Evolutionary conservation across 2,329 filamentous ascomycete species (phyloP).

Genomic region (Triangularia setosa): DNA sequence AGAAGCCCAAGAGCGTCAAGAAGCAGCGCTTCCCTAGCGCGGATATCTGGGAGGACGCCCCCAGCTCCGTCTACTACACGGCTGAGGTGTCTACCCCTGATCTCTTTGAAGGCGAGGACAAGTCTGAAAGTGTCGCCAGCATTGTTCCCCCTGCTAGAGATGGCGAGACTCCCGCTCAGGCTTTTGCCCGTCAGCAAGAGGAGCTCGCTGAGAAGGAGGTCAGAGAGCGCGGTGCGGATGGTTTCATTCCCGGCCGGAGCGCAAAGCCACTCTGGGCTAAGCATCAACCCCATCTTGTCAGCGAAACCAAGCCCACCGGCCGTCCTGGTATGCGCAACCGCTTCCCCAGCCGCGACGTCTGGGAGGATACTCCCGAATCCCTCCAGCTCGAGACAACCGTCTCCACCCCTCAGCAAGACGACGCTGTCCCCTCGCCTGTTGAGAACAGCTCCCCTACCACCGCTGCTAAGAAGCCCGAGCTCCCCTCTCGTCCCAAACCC

Average conservation of each 20-base stretch:
- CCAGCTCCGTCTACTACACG: conserved; percentile 73
- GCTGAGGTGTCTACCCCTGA: conserved; percentile 84
- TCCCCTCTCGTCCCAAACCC: conserved; percentile 54
- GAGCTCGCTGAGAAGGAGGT: conserved; percentile 58
- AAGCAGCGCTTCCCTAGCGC: conserved; percentile 82
- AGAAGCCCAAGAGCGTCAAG: conserved; percentile 47
- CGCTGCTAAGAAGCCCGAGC: conserved; percentile 34
- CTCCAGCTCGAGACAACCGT: conserved; percentile 75
- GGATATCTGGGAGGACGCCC: conserved; percentile 96
- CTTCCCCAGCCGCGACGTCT: conserved; percentile 89
- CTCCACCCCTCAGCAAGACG: conserved; percentile 48
- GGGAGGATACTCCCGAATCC: conserved; percentile 90
- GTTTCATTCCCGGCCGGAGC: conserved; percentile 52
- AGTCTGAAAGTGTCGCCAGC: conserved; percentile 13
- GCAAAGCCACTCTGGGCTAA: conserved; percentile 43
- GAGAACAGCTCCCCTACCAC: conserved; percentile 24
- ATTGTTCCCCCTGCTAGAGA: conserved; percentile 34
- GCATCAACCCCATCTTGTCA: conserved; percentile 47
- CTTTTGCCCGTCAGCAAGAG: conserved; percentile 64
- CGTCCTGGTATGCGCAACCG: conserved; percentile 61
- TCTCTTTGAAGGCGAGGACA: conserved; percentile 32
- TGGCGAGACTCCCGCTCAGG: conserved; percentile 56
- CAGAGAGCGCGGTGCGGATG: conserved; percentile 38
- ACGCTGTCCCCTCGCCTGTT: conserved; percentile 37
- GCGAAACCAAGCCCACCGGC: conserved; percentile 38